These are phyloP conservation scores for Termitomyces sp. DNA, from an alignment of 768 basidiomycete genomes.

Conservation along the genomic window DNA sequence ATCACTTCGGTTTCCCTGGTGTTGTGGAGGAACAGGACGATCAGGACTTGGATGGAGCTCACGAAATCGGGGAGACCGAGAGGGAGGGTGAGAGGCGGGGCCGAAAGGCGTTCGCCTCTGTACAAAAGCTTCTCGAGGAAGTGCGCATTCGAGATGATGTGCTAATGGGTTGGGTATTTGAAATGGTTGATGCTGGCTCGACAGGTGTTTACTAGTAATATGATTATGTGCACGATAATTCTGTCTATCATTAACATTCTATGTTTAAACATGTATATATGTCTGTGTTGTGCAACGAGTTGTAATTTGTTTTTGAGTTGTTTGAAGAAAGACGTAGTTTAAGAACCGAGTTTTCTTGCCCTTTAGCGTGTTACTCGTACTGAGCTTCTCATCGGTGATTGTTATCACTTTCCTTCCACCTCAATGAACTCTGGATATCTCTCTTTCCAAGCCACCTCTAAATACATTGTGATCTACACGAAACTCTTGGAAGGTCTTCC, in stretches of 20 bases:
- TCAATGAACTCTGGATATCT: conserved; percentile 14
- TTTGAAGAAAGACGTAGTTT: not conserved
- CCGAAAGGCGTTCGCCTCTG: conserved; percentile 61
- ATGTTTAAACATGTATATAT: not conserved
- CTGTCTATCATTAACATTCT: not conserved
- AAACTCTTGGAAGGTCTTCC: conserved; percentile 48
- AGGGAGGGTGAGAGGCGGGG: conserved; percentile 69
- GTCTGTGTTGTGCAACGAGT: not conserved
- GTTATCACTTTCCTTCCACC: not conserved
- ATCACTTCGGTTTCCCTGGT: conserved; percentile 90
- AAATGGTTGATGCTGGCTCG: conserved; percentile 50
- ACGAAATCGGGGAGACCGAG: conserved; percentile 45
- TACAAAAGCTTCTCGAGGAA: conserved; percentile 54
- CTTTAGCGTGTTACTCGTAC: not conserved
- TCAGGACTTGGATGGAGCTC: conserved; percentile 43
- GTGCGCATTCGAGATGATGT: conserved; percentile 63
- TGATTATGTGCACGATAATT: not conserved
- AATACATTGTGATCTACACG: conserved; percentile 39
- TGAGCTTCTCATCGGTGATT: not conserved
- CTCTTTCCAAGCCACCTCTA: conserved; percentile 31
- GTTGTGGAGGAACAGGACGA: conserved; percentile 76
- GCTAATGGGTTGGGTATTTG: conserved; percentile 52
- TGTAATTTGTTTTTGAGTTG: not conserved
- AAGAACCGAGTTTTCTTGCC: no score
- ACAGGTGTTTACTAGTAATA: conserved; percentile 9